A percentile compares a stretch with the other conserved stretches of the same genome.
Conservation (phyloP, 192 early-diverging fungal genomes). For the Linnemannia elongata region DNA sequence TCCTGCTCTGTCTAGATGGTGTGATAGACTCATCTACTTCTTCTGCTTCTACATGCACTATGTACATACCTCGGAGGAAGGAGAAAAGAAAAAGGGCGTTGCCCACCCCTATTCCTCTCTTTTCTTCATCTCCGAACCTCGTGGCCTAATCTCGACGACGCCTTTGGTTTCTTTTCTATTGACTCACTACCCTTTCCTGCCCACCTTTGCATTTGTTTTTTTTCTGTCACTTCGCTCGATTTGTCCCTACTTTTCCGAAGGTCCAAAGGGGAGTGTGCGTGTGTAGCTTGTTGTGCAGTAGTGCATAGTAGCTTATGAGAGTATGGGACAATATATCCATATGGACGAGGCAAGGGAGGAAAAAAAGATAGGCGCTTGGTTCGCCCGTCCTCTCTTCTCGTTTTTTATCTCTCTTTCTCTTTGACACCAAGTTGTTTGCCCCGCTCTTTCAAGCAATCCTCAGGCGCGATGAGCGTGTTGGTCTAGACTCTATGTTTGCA, state of each 20-base stretch:
- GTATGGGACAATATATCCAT: background rate
- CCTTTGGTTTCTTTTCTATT: background rate
- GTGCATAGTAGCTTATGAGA: background rate
- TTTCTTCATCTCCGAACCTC: constrained; percentile 10
- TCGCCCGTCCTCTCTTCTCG: background rate
- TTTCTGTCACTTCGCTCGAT: background rate
- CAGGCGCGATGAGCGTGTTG: background rate
- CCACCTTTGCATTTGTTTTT: background rate
- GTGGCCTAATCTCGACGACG: background rate
- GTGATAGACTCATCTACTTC: background rate
- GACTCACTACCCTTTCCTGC: background rate
- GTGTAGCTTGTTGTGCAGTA: background rate
- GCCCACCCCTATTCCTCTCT: background rate
- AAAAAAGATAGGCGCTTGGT: constrained; percentile 3
- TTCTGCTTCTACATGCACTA: background rate
- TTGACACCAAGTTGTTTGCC: background rate
- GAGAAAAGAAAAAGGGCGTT: background rate
- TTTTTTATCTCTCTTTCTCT: background rate
- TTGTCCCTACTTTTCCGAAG: background rate
- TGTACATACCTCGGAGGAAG: background rate
- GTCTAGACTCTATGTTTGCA: background rate
- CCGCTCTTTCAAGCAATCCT: background rate
- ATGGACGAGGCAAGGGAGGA: background rate
- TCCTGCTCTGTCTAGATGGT: background rate
- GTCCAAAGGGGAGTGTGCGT: background rate